Evolutionary conservation across 371 early-diverging fungal species (phyloP).

Genomic region (Phascolomyces articulosus): DNA sequence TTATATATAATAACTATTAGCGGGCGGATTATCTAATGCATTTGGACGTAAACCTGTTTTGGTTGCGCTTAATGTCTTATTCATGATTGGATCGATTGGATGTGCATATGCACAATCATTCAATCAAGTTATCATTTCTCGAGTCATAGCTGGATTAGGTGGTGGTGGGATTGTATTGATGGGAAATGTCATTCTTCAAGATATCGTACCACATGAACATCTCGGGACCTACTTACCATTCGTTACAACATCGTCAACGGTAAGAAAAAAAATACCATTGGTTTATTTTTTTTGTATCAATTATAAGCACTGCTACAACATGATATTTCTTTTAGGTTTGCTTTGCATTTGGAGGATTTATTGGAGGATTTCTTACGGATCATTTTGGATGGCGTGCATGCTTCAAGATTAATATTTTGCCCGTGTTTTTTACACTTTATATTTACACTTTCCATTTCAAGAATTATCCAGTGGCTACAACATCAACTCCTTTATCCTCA

Average conservation of each 20-base stretch:
- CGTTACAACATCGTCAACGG: slow-evolving; percentile 35
- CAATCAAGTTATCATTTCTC: slow-evolving; percentile 70
- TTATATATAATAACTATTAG: too few species aligned
- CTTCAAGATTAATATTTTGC: slow-evolving; percentile 77
- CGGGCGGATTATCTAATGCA: slow-evolving; percentile 46
- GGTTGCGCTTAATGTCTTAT: slow-evolving; percentile 53
- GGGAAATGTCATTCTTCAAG: slow-evolving; percentile 8
- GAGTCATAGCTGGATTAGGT: slow-evolving; percentile 80
- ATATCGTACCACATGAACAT: slow-evolving; percentile 42
- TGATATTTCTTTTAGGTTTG: slow-evolving; percentile 18
- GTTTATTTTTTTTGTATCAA: neutral
- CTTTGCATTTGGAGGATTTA: slow-evolving; percentile 31
- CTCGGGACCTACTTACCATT: slow-evolving; percentile 48
- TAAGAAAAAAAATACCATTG: too few species aligned
- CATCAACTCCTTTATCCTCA: too few species aligned
- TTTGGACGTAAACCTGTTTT: slow-evolving; percentile 67
- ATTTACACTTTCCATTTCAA: slow-evolving; percentile 16
- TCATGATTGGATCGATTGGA: slow-evolving; percentile 56
- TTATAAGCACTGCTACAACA: neutral
- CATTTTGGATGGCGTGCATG: slow-evolving; percentile 65
- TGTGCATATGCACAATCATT: slow-evolving; percentile 54
- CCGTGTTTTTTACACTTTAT: slow-evolving; percentile 20
- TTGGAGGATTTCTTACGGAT: slow-evolving; percentile 56
- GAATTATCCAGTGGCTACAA: slow-evolving; percentile 19
- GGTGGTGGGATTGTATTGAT: slow-evolving; percentile 60